Percentiles rank a stretch among this genome's conserved stretches.
These are phyloP conservation scores for Picea engelmannii DNA, from an alignment of 83 land plant genomes.

Conservation along the genomic window DNA sequence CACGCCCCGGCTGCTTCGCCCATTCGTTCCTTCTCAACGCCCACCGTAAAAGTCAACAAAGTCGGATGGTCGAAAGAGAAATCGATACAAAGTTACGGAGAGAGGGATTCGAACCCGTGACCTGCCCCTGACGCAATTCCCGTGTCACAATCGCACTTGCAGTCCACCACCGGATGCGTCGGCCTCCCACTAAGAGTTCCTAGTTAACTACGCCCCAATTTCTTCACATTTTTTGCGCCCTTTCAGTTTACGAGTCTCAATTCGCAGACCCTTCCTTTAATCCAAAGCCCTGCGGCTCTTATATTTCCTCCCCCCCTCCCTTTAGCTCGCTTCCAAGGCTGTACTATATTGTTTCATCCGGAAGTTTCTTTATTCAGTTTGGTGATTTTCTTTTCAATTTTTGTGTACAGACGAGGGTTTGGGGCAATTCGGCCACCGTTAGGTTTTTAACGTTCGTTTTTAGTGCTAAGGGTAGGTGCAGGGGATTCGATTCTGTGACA, in stretches of 20 bases:
- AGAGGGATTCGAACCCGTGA: conserved; percentile 1
- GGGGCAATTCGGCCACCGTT: not conserved
- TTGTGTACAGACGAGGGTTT: not conserved
- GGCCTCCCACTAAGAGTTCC: too few relatives aligned
- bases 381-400: not conserved
- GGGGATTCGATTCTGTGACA: conserved; percentile 1
- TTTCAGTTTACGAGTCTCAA: not conserved
- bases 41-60: not conserved
- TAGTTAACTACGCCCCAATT: not conserved
- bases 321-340: too few relatives aligned
- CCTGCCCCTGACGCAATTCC: not conserved
- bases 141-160: not conserved
- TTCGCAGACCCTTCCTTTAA: not conserved
- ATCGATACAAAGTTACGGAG: not conserved
- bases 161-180: not conserved
- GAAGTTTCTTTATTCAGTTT: not conserved
- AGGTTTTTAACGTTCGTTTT: not conserved
- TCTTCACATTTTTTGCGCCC: not conserved
- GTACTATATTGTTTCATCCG: not conserved
- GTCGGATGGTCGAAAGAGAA: not conserved
- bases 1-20: not conserved
- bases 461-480: not conserved
- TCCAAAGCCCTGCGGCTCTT: too few relatives aligned
- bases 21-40: not conserved
- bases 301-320: too few relatives aligned